Evolutionary conservation across 2,329 filamentous ascomycete genomes (phyloP), one percentile per base, ranked within the genome.

Genomic region (Aspergillus quadricinctus): DNA sequence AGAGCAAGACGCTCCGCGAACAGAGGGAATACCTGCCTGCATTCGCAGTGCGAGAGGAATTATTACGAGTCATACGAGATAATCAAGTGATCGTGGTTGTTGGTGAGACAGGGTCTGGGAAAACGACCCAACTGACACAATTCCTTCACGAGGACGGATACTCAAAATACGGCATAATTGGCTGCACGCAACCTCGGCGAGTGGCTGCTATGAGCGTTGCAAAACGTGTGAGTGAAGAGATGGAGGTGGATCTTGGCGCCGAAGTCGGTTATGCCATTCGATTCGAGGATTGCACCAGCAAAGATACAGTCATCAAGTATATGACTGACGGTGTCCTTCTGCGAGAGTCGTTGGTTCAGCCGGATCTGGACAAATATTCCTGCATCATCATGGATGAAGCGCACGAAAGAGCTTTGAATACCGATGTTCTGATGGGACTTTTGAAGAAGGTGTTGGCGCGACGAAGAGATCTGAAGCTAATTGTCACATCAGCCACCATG

Each of bases 301-400:
- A 92, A 64, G 89, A 97, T 56, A 99, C 94, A 0, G 81, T 88
- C 57, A 97, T 99, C 77, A 99, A 99, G 75, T 99, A 99, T 74
- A 97, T 99, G 92, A 99, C 94, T 0, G 95, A 99, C 68, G 94
- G 94, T 78, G 90, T 99, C 23, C 78, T 99, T 48, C 82, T 99
- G 31, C 85, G 94, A 77, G 95, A 99, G 69, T 97, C 92, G 5
- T 81, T 99, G 10, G 92, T 92, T 57, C 93, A 97, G 72, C 85
- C 88, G 6, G 93, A 99, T 71, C 80, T 99, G 48, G 94, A 97
- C 73, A 90, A 90, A 62, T 99, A 99, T 72, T 96, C 93, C 14
- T 97, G 92, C 71, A 92, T 99, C 66, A 99, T 99, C 74, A 99
- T 99, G 94, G 94, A 99, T 70, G 94, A 99, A 78, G 95, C 94